A percentile compares a stretch with the other conserved stretches of the same genome.
phyloP scores from a whole-genome alignment of 2,329 filamentous ascomycete species.

The Hypoxylon sp. region DNA sequence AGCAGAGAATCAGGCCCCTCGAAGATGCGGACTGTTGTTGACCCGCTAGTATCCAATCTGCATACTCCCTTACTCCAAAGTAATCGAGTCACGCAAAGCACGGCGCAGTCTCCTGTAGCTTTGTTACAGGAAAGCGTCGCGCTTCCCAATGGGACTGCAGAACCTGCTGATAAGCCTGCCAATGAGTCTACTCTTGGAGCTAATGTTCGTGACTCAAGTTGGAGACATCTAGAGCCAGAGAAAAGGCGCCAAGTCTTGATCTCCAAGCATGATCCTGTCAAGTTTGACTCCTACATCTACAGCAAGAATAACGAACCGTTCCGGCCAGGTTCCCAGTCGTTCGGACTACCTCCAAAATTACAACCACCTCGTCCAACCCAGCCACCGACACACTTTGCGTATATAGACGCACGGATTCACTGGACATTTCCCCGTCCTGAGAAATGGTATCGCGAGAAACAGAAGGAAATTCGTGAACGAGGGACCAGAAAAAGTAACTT shows the following conservation, averaged over 20 bases:
- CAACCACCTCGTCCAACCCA: constrained; percentile 42
- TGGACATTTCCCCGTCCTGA: constrained; percentile 61
- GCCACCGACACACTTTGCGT: constrained; percentile 58
- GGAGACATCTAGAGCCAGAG: constrained; percentile 29
- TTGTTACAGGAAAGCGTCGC: not conserved
- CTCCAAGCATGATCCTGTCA: constrained; percentile 47
- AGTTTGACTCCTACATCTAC: constrained; percentile 60
- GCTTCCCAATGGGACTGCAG: not conserved
- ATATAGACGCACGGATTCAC: constrained; percentile 67
- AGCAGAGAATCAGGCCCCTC: constrained; percentile 5
- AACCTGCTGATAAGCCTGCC: not conserved
- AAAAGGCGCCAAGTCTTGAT: constrained; percentile 44
- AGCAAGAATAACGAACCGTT: constrained; percentile 53
- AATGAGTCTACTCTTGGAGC: constrained; percentile 5
- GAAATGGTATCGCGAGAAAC: constrained; percentile 65
- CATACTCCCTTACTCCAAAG: not conserved
- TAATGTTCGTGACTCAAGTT: constrained; percentile 16
- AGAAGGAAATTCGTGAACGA: constrained; percentile 65
- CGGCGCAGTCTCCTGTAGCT: not conserved
- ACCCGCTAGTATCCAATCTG: not conserved
- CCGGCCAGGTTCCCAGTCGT: constrained; percentile 48
- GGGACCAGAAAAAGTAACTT: constrained; percentile 66
- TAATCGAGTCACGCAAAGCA: not conserved
- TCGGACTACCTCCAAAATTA: constrained; percentile 35
- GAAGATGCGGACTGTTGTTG: not conserved